These are phyloP conservation scores for Colletotrichum simmondsii DNA, from an alignment of 2,329 filamentous ascomycete species.

Conservation along the genomic window DNA sequence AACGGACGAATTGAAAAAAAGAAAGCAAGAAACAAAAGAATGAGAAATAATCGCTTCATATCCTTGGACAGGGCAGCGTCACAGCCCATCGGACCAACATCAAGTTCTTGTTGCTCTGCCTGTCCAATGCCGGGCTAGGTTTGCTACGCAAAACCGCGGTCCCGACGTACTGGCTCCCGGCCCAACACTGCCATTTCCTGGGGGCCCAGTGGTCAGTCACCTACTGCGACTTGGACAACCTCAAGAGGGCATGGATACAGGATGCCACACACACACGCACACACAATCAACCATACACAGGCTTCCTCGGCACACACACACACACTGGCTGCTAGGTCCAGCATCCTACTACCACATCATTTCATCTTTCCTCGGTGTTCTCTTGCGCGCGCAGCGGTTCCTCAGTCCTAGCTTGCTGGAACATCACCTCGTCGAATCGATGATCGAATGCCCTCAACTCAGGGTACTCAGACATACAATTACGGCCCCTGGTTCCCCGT, in stretches of 20 bases:
- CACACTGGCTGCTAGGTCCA: neutral
- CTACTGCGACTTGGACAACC: constrained; percentile 2
- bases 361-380: neutral
- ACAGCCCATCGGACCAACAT: constrained; percentile 21
- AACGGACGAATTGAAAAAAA: constrained; percentile 9
- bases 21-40: neutral
- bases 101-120: constrained; percentile 12
- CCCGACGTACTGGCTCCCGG: constrained; percentile 34
- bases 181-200: constrained; percentile 19
- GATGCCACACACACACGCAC: neutral
- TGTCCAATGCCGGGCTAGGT: constrained; percentile 30
- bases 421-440: neutral
- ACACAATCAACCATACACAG: neutral
- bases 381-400: neutral
- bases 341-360: neutral
- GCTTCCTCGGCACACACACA: neutral
- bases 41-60: neutral
- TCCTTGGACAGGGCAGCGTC: neutral
- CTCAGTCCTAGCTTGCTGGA: neutral
- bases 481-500: neutral
- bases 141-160: constrained; percentile 27
- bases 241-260: neutral
- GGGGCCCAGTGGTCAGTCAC: constrained; percentile 15
- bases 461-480: neutral
- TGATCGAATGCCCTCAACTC: neutral